phyloP scores from a whole-genome alignment of 257 asterid species.

The Nicotiana otophora region DNA sequence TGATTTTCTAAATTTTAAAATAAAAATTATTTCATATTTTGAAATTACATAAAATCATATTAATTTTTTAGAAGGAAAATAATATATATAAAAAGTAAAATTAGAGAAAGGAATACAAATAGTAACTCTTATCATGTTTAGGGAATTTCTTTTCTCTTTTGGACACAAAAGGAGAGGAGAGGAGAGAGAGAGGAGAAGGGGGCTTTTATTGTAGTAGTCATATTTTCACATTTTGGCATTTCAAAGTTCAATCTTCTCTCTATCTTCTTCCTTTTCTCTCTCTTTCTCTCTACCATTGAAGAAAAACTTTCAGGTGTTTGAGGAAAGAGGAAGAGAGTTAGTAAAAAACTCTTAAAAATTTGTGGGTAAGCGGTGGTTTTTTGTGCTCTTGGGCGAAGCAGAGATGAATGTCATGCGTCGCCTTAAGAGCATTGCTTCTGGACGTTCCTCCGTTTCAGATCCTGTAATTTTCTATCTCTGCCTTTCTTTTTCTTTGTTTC shows the following conservation, averaged over 20 bases:
- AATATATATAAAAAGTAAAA: too few species aligned
- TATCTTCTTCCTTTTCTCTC: neutral
- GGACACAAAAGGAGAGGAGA: neutral
- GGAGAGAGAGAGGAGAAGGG: neutral
- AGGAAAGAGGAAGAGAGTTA: neutral
- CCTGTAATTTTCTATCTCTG: slow-evolving; percentile 42
- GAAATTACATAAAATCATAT: too few species aligned
- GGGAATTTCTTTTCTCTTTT: neutral
- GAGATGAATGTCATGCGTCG: slow-evolving; percentile 80
- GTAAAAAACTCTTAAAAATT: neutral
- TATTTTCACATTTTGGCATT: neutral
- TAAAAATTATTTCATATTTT: too few species aligned
- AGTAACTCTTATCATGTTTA: neutral
- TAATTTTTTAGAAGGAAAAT: too few species aligned
- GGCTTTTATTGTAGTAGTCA: neutral
- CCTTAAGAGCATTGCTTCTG: slow-evolving; percentile 86
- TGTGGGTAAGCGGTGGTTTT: neutral
- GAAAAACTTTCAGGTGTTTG: neutral
- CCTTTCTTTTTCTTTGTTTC: neutral
- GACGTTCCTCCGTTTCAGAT: slow-evolving; percentile 76
- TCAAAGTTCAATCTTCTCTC: neutral
- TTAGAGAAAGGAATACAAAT: too few species aligned
- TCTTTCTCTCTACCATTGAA: neutral
- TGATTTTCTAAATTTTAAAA: too few species aligned
- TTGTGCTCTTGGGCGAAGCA: slow-evolving; percentile 14